phyloP scores from a whole-genome alignment of 2,329 filamentous ascomycete species.

The Cladosporium sp. region DNA sequence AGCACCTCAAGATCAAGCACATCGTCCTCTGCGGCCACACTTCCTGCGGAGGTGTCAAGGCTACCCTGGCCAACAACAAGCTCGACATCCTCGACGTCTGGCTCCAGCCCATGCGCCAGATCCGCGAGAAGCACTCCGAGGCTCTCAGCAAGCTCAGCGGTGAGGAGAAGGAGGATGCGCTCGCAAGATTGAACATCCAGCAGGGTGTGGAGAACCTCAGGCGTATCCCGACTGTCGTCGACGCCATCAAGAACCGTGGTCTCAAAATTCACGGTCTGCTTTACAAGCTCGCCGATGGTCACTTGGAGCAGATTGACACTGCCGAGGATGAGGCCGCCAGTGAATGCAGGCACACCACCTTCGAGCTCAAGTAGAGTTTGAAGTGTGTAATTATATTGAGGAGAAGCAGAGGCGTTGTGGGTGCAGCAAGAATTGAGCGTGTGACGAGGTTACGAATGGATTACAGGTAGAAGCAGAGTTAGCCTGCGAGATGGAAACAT shows the following conservation, averaged over 20 bases:
- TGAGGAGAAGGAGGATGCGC: conserved; percentile 56
- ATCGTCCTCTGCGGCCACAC: conserved; percentile 64
- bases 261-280: conserved; percentile 76
- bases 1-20: conserved; percentile 66
- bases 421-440: conserved; percentile 2
- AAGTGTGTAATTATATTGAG: background rate
- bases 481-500: background rate
- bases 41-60: conserved; percentile 59
- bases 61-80: conserved; percentile 56
- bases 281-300: conserved; percentile 64
- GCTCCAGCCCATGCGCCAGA: conserved; percentile 57
- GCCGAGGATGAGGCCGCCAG: conserved; percentile 34
- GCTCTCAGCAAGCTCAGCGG: conserved; percentile 49
- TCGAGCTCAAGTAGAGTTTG: conserved; percentile 26
- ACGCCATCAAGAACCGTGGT: conserved; percentile 69
- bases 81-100: conserved; percentile 62
- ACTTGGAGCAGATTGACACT: conserved; percentile 53
- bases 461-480: background rate
- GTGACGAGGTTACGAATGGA: conserved; percentile 12
- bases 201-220: conserved; percentile 66
- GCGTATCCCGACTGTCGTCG: conserved; percentile 67
- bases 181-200: conserved; percentile 77
- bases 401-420: background rate
- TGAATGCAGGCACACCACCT: conserved; percentile 26
- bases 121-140: conserved; percentile 55